These are phyloP conservation scores for Citrus trifoliata DNA, from an alignment of 345 rosid genomes.

Conservation along the genomic window DNA sequence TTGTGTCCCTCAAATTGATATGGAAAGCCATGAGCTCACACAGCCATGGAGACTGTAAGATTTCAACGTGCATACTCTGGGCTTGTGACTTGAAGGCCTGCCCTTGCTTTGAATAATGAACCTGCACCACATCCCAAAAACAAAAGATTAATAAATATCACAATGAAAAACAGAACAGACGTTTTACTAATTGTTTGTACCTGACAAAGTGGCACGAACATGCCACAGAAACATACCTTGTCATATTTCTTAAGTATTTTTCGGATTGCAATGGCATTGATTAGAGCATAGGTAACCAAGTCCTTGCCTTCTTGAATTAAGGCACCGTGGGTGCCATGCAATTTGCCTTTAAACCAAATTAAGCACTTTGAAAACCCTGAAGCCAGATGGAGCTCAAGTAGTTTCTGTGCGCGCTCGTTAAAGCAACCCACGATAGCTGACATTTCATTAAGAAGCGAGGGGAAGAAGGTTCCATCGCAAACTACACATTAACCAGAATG, in stretches of 20 bases:
- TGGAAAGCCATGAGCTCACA: conserved; percentile 93
- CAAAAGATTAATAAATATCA: not conserved
- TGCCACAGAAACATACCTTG: conserved; percentile 40
- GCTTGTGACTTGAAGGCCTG: conserved; percentile 86
- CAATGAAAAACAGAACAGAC: not conserved
- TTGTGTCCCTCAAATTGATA: conserved; percentile 67
- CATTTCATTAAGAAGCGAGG: conserved; percentile 81
- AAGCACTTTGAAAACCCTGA: conserved; percentile 69
- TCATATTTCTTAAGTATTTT: conserved; percentile 96
- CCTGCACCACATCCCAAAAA: conserved; percentile 32
- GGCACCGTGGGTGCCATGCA: conserved; percentile 43
- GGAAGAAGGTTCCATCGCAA: conserved; percentile 93
- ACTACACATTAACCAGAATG: conserved; percentile 38
- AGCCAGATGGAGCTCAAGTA: conserved; percentile 85
- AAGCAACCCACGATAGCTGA: conserved; percentile 80
- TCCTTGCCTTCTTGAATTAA: conserved; percentile 83
- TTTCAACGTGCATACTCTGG: conserved; percentile 81
- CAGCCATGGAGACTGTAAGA: conserved; percentile 94
- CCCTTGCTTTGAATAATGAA: conserved; percentile 92
- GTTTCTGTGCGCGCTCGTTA: conserved; percentile 70
- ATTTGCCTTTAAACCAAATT: conserved; percentile 67
- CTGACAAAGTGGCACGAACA: not conserved
- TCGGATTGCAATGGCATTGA: conserved; percentile 77
- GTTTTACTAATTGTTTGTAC: not conserved
- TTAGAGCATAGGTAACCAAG: conserved; percentile 77